Evolutionary conservation across 495 filamentous ascomycete species (phyloP).

Genomic region (Podospora australis): DNA sequence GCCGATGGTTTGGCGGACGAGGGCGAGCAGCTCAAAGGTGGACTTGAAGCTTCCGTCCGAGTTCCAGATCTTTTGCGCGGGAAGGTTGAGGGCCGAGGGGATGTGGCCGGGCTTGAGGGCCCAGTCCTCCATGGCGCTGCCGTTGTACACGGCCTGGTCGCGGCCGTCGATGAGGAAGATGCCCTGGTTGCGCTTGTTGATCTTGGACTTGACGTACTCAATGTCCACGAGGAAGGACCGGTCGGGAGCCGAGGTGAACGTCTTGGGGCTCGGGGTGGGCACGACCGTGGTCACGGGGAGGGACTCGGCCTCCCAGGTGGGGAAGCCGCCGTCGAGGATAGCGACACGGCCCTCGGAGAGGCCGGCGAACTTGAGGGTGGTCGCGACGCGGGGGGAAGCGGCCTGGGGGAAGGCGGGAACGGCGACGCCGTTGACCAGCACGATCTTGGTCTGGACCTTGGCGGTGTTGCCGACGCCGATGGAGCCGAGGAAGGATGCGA

Average conservation of each 20-base stretch:
- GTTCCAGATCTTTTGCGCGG: slow-evolving; percentile 18
- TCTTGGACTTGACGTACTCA: slow-evolving; percentile 12
- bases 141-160: slow-evolving; percentile 17
- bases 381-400: slow-evolving; percentile 19
- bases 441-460: slow-evolving; percentile 16
- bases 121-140: slow-evolving; percentile 16
- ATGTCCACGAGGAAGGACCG: slow-evolving; percentile 18
- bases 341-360: slow-evolving; percentile 18
- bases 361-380: slow-evolving; percentile 20
- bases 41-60: slow-evolving; percentile 21
- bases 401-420: slow-evolving; percentile 19
- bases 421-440: slow-evolving; percentile 21
- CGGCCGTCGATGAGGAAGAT: slow-evolving; percentile 19
- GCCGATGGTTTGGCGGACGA: slow-evolving; percentile 10
- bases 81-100: slow-evolving; percentile 16
- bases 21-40: slow-evolving; percentile 15
- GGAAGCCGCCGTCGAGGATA: slow-evolving; percentile 20
- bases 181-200: slow-evolving; percentile 15
- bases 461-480: slow-evolving; percentile 14
- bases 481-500: slow-evolving; percentile 13
- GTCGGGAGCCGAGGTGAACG: slow-evolving; percentile 14
- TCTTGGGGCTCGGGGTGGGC: slow-evolving; percentile 1
- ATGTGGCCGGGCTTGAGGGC: slow-evolving; percentile 19
- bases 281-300: slow-evolving; percentile 12
- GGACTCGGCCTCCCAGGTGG: slow-evolving; percentile 12